Evolutionary conservation across 495 filamentous ascomycete species (phyloP), one percentile per base, ranked within the genome.

Genomic region (Glutinoglossum americanum): DNA sequence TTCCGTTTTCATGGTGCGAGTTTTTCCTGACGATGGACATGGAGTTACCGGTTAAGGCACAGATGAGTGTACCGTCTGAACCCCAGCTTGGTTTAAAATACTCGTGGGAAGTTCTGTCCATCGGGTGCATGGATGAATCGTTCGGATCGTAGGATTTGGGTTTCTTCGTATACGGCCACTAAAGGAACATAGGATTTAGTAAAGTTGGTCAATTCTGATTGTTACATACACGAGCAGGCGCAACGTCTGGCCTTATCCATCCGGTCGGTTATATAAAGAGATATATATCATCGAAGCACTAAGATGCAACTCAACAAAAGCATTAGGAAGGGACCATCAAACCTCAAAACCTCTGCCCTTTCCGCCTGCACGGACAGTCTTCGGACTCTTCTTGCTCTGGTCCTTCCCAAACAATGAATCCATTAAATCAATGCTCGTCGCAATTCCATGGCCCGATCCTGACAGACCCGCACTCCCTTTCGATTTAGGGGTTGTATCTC

Each of bases 351-450:
- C 79, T 68, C 76, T 78, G 65, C 73, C 73, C 61, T 72, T 74
- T 68, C 63, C 65, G 54, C 65, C 35, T 66, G 54, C 69, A 63
- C 62, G 63, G 57, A 69, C 67, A 39, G 62, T 58, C 58, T 68
- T 65, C 62, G n/a, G 28, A 51, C 71, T 71, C 33, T 61, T 64
- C 51, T 72, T 71, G 21, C 66, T 68, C 64, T 70, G 76, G 10
- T 81, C 77, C 62, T 80, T 74, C 54, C 77, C 79, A 67, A 89
- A 94, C 51, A 95, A 66, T 49, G 87, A 93, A 63, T 93, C 84
- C 88, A 94, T 93, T 68, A 95, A 65, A 70, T 94, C 88, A 65
- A 94, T 89, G 62, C 80, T 85, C 23, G 80, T 89, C 5, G 78
- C 71, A 65, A 94, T 87, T 0, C 76, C 77, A 54, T 76, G 75